A percentile compares a stretch with the other conserved stretches of the same genome.
Conservation (phyloP, 345 rosid genomes). For the Fremontodendron californicum region DNA sequence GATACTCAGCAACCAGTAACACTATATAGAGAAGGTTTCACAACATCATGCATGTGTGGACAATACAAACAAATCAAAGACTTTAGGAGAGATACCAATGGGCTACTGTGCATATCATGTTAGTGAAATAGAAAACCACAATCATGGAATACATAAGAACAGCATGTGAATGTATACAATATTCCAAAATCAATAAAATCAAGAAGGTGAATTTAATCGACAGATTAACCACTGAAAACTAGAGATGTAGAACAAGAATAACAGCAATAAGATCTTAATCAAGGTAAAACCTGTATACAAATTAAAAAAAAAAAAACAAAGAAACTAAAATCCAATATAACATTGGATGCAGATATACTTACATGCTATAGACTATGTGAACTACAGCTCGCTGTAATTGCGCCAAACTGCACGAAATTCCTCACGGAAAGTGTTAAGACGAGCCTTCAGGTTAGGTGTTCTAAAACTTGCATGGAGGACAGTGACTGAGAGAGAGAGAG, state of each 20-base stretch:
- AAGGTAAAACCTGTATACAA: neutral
- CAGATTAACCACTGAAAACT: neutral
- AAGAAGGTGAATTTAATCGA: neutral
- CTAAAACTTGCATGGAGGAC: constrained; percentile 88
- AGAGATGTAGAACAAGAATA: neutral
- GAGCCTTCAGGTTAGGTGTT: constrained; percentile 96
- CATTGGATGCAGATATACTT: constrained; percentile 12
- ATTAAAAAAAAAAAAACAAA: neutral
- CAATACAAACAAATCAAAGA: neutral
- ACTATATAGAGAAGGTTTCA: neutral
- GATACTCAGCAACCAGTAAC: neutral
- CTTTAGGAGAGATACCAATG: neutral
- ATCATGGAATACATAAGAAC: neutral
- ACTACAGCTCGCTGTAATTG: constrained; percentile 90
- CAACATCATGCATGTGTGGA: neutral
- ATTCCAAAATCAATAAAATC: neutral
- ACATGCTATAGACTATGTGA: constrained; percentile 20
- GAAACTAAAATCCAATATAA: neutral
- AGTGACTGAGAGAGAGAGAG: constrained; percentile 48
- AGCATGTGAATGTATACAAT: neutral
- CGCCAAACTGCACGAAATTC: constrained; percentile 99
- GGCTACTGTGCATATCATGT: neutral
- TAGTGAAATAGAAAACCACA: neutral
- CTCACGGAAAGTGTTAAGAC: constrained; percentile 90
- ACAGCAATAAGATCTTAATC: neutral